Percentiles rank a stretch among this genome's conserved stretches.
Conservation (phyloP, 2,329 filamentous ascomycete genomes). For the Venturia pyrina region DNA sequence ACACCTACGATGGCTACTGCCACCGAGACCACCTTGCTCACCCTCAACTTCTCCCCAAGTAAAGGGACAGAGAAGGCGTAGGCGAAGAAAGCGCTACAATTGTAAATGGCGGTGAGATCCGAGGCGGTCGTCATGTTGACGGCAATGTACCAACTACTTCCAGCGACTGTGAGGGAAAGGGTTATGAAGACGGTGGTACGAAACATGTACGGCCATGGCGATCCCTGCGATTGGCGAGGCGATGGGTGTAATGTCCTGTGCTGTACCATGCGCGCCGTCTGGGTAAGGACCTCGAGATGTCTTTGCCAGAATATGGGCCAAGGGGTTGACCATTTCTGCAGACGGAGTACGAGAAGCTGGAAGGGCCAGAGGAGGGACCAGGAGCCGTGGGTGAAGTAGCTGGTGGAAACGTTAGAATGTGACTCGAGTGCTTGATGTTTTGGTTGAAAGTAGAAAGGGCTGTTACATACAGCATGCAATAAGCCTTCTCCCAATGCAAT, state of each 20-base stretch:
- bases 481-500: conserved; percentile 93
- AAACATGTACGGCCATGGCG: conserved; percentile 63
- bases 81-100: conserved; percentile 97
- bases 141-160: conserved; percentile 90
- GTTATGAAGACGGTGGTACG: conserved; percentile 75
- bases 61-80: conserved; percentile 93
- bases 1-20: conserved; percentile 81
- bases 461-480: conserved; percentile 74
- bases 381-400: conserved; percentile 84
- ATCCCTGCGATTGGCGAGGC: conserved; percentile 32
- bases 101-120: conserved; percentile 96
- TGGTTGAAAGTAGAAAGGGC: background rate
- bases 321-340: conserved; percentile 67
- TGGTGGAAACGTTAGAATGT: conserved; percentile 20
- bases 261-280: conserved; percentile 77
- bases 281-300: conserved; percentile 52
- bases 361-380: conserved; percentile 84
- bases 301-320: conserved; percentile 81
- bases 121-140: conserved; percentile 88
- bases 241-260: conserved; percentile 62
- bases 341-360: conserved; percentile 68
- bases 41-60: conserved; percentile 70
- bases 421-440: background rate
- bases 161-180: conserved; percentile 76
- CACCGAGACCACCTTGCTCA: conserved; percentile 81